Base-by-base conservation (phyloP, 495 filamentous ascomycete genomes). In the Pseudevernia furfuracea region DNA sequence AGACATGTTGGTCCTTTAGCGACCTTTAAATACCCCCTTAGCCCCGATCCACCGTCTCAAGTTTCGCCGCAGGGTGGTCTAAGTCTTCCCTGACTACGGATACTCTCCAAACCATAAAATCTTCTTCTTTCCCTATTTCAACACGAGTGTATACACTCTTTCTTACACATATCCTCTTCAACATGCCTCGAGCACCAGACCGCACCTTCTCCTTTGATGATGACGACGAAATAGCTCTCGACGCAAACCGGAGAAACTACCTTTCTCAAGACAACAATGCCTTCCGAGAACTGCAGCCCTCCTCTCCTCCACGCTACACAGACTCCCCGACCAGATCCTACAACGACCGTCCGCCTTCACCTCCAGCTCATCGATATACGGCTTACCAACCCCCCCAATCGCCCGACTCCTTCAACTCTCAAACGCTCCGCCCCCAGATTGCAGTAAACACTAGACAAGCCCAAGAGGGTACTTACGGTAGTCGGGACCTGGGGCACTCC, bases 141-240 rank as follows among this genome's bases (percentile, higher is more conserved):
- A 30, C 6, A 10, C 9, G 4, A 23, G 46, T 5, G 7, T 48
- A n/a, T 11, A 23, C 3, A 12, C 0, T 1, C 34, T 1, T 17
- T 32, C 28, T 2, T 53, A 32, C n/a, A 53, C 15, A 6, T 19
- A 1, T 32, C 1, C 46, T 48, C 32, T 28, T 28, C 30, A 34
- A 55, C 21, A 67, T 66, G 65, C 28, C 67, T 39, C 49, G 63
- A 23, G 57, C 55, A 44, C 32, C 39, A 23, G 58, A 49, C 53
- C 69, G 65, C n/a, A 68, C 65, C 49, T 71, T 71, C 59, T 70
- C 68, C 39, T 71, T 70, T 58, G 62, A 70, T 28, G 52, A 70
- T 12, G 53, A 66, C 36, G 68, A 68, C 36, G 65, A 70, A 66
- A 23, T 36, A 15, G 43, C 63, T 34, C 30, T 69, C 21, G 59